These are phyloP conservation scores for Lepraria neglecta DNA, from an alignment of 495 filamentous ascomycete genomes.

Conservation along the genomic window DNA sequence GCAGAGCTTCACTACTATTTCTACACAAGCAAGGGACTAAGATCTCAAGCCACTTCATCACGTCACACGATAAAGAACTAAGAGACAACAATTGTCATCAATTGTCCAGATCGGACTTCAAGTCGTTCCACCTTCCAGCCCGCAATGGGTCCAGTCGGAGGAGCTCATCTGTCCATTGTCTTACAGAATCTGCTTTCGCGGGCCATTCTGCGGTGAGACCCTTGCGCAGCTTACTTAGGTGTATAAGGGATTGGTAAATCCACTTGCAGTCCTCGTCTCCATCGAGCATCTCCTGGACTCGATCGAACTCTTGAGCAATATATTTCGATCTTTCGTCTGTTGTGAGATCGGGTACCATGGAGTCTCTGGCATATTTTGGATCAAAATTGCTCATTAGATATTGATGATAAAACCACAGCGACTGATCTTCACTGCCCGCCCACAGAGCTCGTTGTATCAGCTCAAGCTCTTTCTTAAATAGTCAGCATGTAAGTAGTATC, in stretches of 20 bases:
- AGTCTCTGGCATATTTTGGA: conserved; percentile 41
- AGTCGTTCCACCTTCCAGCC: conserved; percentile 24
- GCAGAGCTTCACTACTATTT: too few species aligned
- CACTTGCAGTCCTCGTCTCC: conserved; percentile 71
- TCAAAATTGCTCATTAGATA: conserved; percentile 64
- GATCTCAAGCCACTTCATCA: too few species aligned
- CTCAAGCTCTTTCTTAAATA: conserved; percentile 52
- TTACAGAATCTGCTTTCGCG: conserved; percentile 36
- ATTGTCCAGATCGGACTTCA: not conserved
- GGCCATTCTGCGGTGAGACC: conserved; percentile 36
- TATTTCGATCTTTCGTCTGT: conserved; percentile 57
- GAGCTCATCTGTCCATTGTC: conserved; percentile 58
- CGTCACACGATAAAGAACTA: not conserved
- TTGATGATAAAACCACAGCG: conserved; percentile 93
- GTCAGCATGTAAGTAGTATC: conserved; percentile 11
- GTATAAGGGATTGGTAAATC: conserved; percentile 71
- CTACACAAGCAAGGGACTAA: too few species aligned
- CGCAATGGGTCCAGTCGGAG: conserved; percentile 64
- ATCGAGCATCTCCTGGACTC: conserved; percentile 65
- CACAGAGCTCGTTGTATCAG: conserved; percentile 69
- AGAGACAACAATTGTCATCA: not conserved
- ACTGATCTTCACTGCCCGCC: conserved; percentile 86
- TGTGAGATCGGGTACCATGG: conserved; percentile 57
- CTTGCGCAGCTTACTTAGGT: conserved; percentile 46
- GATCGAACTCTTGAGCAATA: conserved; percentile 59